phyloP scores from a whole-genome alignment of 495 filamentous ascomycete species.

The Alectoria sarmentosa region DNA sequence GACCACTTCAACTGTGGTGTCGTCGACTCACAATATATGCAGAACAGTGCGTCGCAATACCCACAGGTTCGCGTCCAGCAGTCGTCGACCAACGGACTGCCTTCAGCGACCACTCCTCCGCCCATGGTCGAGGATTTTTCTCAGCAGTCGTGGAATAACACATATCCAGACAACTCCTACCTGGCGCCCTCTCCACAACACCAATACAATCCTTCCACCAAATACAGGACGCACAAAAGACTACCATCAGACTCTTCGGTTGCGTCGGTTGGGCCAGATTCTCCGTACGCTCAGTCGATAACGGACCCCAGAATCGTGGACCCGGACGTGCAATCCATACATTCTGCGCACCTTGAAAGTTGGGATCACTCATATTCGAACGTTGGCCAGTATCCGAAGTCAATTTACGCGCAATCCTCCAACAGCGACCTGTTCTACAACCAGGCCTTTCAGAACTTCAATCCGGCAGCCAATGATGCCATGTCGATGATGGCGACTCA shows the following conservation, averaged over 20 bases:
- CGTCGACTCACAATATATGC: constrained; percentile 22
- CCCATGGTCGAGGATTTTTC: constrained; percentile 24
- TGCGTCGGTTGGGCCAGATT: constrained; percentile 30
- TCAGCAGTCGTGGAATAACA: constrained; percentile 21
- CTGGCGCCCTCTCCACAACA: constrained; percentile 21
- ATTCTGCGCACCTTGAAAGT: constrained; percentile 32
- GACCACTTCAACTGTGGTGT: constrained; percentile 7
- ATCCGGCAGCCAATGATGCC: constrained; percentile 33
- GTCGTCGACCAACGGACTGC: constrained; percentile 17
- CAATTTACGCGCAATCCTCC: constrained; percentile 41
- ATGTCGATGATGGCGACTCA: constrained; percentile 38
- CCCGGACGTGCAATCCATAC: constrained; percentile 31
- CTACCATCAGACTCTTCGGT: constrained; percentile 31
- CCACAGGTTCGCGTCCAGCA: constrained; percentile 23
- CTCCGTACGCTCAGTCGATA: constrained; percentile 28
- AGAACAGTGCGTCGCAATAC: constrained; percentile 20
- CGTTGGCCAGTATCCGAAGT: constrained; percentile 35
- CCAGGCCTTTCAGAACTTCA: constrained; percentile 43
- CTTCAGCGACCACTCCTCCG: constrained; percentile 19
- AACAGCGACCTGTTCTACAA: constrained; percentile 25
- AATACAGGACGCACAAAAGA: constrained; percentile 28
- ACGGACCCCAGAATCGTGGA: constrained; percentile 34
- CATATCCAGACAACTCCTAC: constrained; percentile 17
- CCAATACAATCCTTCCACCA: not conserved
- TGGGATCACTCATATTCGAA: constrained; percentile 33